These are phyloP conservation scores for Quercus parvula DNA, from an alignment of 306 rosid species.

Conservation along the genomic window DNA sequence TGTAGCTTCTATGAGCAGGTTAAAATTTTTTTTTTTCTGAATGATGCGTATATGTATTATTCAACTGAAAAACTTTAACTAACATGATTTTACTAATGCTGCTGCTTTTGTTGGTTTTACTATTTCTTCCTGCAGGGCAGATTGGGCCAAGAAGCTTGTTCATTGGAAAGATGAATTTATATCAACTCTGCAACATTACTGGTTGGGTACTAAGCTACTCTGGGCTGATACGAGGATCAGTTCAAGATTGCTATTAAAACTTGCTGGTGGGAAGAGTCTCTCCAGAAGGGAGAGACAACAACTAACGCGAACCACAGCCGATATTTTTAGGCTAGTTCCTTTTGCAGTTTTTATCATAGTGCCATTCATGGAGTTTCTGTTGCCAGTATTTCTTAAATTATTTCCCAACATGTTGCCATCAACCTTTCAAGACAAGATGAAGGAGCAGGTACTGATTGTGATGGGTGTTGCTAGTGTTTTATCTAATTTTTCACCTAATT, in stretches of 20 bases:
- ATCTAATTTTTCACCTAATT: slow-evolving; percentile 9
- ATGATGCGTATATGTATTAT: neutral
- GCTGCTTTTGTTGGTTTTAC: slow-evolving; percentile 15
- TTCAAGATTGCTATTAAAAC: slow-evolving; percentile 77
- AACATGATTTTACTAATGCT: neutral
- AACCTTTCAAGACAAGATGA: slow-evolving; percentile 92
- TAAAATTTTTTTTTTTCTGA: neutral
- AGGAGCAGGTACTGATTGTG: slow-evolving; percentile 64
- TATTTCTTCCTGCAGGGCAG: slow-evolving; percentile 57
- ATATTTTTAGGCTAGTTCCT: slow-evolving; percentile 91
- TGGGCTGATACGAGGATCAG: slow-evolving; percentile 85
- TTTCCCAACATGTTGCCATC: slow-evolving; percentile 99
- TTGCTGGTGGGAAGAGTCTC: slow-evolving; percentile 87
- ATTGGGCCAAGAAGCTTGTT: slow-evolving; percentile 83
- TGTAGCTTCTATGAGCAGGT: slow-evolving; percentile 90
- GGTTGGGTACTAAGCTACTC: slow-evolving; percentile 85
- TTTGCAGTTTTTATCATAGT: slow-evolving; percentile 82
- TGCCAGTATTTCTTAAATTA: slow-evolving; percentile 78
- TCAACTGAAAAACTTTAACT: neutral
- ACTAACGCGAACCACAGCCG: slow-evolving; percentile 85
- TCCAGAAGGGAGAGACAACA: slow-evolving; percentile 94
- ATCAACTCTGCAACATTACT: slow-evolving; percentile 81
- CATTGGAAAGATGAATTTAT: slow-evolving; percentile 78
- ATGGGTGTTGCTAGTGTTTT: neutral
- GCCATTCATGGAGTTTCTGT: slow-evolving; percentile 88